Base-by-base conservation (phyloP, 306 rosid genomes). In the Fragaria ananassa region DNA sequence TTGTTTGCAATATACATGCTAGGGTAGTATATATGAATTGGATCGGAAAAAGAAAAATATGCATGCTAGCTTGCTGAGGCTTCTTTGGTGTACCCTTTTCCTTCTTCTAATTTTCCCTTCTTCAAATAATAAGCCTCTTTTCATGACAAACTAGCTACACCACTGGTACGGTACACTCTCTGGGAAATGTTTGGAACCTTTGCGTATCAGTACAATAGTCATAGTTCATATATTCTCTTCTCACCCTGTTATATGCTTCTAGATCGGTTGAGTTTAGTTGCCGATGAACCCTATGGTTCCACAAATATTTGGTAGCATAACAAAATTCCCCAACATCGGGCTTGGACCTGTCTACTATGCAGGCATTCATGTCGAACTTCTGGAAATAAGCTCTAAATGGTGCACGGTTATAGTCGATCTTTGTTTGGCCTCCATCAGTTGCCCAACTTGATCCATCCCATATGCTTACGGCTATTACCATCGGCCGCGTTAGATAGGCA, bases 371-470 rank as follows among this genome's bases (percentile, higher is more conserved):
- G 60, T 65, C 78, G 74, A 90, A 90, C 15, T 81, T 87, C 72
- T 76, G 81, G 19, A 76, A 88, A 50, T 68, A 44, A 12, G 93
- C 92, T 74, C 77, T 76, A 45, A 90, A 90, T 5, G 96, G 92
- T 69, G 89, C 87, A 68, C 73, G 79, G 35, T 39, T 51, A 88
- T 89, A 90, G 56, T 86, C 31, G 23, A n/a, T 83, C 78, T 81
- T 88, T 19, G 78, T 53, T 39, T 50, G 58, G 29, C 91, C 93
- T 25, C 91, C 90, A 63, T 86, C 70, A 13, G 92, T 83, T 37
- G 96, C 91, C 96, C 96, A 90, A 3, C 58, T 60, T 1, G 82
- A 85, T 31, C 85, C 92, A 75, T 83, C 54, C 92, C 92, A 88
- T 44, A 90, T 50, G 62, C 84, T 76, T 60, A 71, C 89, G 68